Percentiles rank a stretch among this genome's conserved stretches.
These are phyloP conservation scores for Panicum hallii DNA, from an alignment of 202 grass and related monocot species.

Conservation along the genomic window DNA sequence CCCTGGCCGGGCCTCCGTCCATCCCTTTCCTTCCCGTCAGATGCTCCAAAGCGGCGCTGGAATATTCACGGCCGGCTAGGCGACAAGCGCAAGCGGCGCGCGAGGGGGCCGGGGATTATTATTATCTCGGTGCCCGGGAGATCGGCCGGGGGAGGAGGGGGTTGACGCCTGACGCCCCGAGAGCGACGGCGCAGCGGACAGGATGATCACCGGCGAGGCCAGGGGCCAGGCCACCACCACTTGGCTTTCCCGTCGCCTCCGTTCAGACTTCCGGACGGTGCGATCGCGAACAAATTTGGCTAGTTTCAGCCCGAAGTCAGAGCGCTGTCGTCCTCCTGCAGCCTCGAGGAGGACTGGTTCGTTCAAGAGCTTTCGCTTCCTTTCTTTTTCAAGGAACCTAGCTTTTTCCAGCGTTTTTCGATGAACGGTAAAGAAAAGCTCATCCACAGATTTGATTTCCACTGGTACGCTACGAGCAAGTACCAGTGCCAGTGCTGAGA, in stretches of 20 bases:
- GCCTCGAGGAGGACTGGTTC: background rate
- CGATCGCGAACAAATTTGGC: conserved; percentile 5
- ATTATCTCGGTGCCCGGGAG: conserved; percentile 23
- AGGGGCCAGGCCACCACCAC: background rate
- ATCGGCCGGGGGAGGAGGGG: conserved; percentile 12
- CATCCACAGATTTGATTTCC: background rate
- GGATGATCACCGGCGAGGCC: background rate
- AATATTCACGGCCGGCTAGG: conserved; percentile 59
- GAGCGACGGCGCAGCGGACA: conserved; percentile 50
- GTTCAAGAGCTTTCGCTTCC: background rate
- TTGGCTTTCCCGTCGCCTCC: conserved; percentile 18
- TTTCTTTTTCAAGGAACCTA: background rate
- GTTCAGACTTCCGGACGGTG: conserved; percentile 9
- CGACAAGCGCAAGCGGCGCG: conserved; percentile 50
- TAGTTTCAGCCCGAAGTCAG: conserved; percentile 46
- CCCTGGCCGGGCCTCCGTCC: background rate
- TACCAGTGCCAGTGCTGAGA: background rate
- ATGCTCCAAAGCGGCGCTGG: conserved; percentile 41
- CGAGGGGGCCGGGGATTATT: background rate
- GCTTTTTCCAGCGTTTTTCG: background rate
- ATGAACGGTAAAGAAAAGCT: background rate
- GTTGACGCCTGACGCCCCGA: conserved; percentile 47
- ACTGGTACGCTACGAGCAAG: background rate
- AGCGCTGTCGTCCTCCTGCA: background rate
- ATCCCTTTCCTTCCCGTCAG: conserved; percentile 26